Conservation (phyloP, 345 rosid species). For the Corchorus olitorius region DNA sequence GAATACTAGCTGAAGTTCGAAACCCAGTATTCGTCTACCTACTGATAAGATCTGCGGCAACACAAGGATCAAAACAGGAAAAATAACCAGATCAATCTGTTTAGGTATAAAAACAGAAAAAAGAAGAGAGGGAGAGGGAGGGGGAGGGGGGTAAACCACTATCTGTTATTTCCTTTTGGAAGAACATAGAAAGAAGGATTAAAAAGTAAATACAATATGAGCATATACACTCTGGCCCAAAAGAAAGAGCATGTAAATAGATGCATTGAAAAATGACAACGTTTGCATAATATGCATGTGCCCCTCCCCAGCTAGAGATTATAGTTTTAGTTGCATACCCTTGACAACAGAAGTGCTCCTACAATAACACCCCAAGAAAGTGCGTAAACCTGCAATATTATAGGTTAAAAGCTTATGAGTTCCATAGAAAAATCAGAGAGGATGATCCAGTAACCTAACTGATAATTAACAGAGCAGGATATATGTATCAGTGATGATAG, state of each 20-base stretch:
- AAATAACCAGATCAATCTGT: neutral
- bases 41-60: slow-evolving; percentile 67
- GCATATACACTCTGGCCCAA: neutral
- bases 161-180: neutral
- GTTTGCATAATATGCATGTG: neutral
- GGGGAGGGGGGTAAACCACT: no score
- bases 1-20: slow-evolving; percentile 81
- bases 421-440: neutral
- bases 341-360: slow-evolving; percentile 64
- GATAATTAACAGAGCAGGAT: neutral
- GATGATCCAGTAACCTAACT: neutral
- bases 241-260: neutral
- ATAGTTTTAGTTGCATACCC: slow-evolving; percentile 48
- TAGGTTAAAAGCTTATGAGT: neutral
- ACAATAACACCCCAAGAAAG: slow-evolving; percentile 82
- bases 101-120: neutral
- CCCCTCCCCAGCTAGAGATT: neutral
- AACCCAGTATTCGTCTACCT: slow-evolving; percentile 67
- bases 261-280: neutral
- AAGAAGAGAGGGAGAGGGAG: neutral
- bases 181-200: neutral
- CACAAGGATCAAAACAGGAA: neutral
- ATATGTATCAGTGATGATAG: neutral
- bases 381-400: slow-evolving; percentile 70
- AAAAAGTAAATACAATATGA: neutral